Conservation (phyloP, 2,329 filamentous ascomycete species). For the Diaporthe citri region DNA sequence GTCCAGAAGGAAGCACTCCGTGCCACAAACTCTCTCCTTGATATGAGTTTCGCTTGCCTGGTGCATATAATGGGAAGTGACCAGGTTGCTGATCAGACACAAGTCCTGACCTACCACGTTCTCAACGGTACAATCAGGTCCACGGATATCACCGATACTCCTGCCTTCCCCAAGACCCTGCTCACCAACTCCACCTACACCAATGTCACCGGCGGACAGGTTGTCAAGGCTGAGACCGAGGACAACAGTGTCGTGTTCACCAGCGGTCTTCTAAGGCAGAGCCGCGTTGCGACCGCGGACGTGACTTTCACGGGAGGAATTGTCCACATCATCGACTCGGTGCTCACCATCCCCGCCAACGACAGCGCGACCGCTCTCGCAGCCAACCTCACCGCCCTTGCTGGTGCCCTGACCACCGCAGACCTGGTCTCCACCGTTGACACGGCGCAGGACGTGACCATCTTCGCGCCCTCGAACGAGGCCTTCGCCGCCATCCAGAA, state of each 20-base stretch:
- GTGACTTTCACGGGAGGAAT: constrained; percentile 67
- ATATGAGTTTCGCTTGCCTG: background rate
- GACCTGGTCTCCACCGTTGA: constrained; percentile 58
- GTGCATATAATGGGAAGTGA: no score
- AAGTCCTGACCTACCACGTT: constrained; percentile 69
- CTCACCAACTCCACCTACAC: constrained; percentile 65
- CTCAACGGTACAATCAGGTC: constrained; percentile 62
- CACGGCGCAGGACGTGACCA: constrained; percentile 63
- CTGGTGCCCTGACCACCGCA: constrained; percentile 59
- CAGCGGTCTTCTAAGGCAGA: constrained; percentile 63
- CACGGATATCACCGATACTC: constrained; percentile 46
- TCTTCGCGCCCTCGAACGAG: constrained; percentile 73
- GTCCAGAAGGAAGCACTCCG: background rate
- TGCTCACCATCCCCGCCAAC: constrained; percentile 60
- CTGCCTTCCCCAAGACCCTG: constrained; percentile 54
- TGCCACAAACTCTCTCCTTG: background rate
- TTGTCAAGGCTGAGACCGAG: constrained; percentile 59
- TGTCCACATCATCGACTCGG: constrained; percentile 65
- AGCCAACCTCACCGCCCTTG: constrained; percentile 59
- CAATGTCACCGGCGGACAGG: constrained; percentile 72
- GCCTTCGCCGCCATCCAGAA: constrained; percentile 71
- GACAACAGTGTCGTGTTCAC: constrained; percentile 61
- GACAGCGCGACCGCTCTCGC: constrained; percentile 55
- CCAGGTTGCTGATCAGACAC: background rate
- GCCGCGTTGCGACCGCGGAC: constrained; percentile 62